phyloP scores from a whole-genome alignment of 2,329 filamentous ascomycete genomes.

The Saccharata proteae region DNA sequence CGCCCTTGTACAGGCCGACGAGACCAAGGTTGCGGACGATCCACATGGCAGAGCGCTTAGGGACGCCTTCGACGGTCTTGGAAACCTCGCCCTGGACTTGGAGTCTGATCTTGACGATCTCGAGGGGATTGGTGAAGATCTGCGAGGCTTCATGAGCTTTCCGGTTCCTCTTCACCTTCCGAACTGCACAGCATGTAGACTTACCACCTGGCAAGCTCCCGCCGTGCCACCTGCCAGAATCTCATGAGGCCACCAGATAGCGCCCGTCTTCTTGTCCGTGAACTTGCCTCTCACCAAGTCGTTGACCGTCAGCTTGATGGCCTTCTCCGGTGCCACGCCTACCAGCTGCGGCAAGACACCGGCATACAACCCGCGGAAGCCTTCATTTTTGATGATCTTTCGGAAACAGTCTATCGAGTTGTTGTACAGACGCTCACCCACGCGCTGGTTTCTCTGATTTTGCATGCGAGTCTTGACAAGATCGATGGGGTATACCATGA shows the following conservation, averaged over 20 bases:
- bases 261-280: conserved; percentile 59
- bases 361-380: conserved; percentile 79
- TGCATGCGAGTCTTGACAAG: conserved; percentile 97
- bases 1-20: conserved; percentile 91
- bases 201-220: conserved; percentile 89
- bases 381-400: conserved; percentile 90
- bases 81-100: conserved; percentile 94
- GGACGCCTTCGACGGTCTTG: conserved; percentile 70
- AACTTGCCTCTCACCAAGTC: conserved; percentile 73
- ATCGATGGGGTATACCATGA: conserved; percentile 99
- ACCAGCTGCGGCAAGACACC: conserved; percentile 91
- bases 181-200: conserved; percentile 26
- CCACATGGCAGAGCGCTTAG: conserved; percentile 91
- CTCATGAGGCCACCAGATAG: conserved; percentile 61
- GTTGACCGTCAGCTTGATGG: conserved; percentile 98
- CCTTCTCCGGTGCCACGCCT: conserved; percentile 97
- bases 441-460: conserved; percentile 75
- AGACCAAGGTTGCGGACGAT: conserved; percentile 93
- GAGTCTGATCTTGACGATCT: conserved; percentile 98
- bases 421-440: conserved; percentile 84
- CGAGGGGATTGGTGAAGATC: conserved; percentile 95
- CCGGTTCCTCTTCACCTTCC: background rate
- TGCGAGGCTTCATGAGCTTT: conserved; percentile 22
- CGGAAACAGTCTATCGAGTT: conserved; percentile 92
- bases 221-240: conserved; percentile 79